Percentiles rank a stretch among this genome's conserved stretches.
phyloP scores from a whole-genome alignment of 2,329 filamentous ascomycete species.

The Botrytis squamosa region DNA sequence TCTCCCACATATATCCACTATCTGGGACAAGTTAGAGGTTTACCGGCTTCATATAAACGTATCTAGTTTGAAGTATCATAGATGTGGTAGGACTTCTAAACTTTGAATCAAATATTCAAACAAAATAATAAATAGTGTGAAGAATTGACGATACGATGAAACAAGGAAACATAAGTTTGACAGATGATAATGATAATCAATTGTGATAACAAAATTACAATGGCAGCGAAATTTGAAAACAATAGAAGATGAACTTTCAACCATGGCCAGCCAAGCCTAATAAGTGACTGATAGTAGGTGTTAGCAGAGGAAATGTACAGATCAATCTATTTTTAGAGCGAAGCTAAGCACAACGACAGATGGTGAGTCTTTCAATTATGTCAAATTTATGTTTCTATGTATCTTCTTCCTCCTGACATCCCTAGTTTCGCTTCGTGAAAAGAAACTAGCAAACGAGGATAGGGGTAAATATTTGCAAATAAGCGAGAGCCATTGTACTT shows the following conservation, averaged over 20 bases:
- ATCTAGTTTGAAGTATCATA: not conserved
- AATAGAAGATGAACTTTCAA: not conserved
- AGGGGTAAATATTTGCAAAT: not conserved
- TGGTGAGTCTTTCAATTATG: not conserved
- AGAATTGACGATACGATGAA: not conserved
- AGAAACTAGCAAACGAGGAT: not conserved
- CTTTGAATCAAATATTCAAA: not conserved
- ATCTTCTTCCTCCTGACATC: not conserved
- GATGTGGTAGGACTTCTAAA: not conserved
- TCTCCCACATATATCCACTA: too few species aligned
- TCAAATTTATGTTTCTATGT: not conserved
- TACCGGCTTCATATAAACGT: not conserved
- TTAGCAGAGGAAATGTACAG: too few species aligned
- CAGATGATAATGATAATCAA: not conserved
- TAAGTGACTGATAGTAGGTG: too few species aligned
- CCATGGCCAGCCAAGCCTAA: too few species aligned
- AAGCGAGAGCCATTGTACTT: not conserved
- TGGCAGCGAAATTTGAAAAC: not conserved
- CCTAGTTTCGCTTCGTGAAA: not conserved
- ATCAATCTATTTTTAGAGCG: not conserved
- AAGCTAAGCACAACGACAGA: not conserved
- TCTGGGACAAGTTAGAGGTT: not conserved
- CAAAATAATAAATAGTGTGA: not conserved
- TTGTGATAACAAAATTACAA: not conserved
- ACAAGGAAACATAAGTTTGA: not conserved